Percentiles rank a stretch among this genome's conserved stretches.
phyloP scores from a whole-genome alignment of 257 asterid genomes.

The Paraleonurus japonicus region DNA sequence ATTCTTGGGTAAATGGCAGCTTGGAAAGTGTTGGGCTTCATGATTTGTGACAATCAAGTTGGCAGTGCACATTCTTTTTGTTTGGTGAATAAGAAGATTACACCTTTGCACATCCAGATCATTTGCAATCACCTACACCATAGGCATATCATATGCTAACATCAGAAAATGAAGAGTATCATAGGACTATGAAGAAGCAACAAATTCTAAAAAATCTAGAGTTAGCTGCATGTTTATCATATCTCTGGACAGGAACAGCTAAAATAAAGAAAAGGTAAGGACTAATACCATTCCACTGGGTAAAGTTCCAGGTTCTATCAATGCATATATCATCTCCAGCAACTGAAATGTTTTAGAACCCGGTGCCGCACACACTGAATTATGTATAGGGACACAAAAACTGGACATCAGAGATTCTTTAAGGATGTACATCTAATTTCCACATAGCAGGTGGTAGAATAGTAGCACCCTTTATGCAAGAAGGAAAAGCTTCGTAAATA shows the following conservation, averaged over 20 bases:
- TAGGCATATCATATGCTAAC: constrained; percentile 5
- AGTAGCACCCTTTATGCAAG: constrained; percentile 14
- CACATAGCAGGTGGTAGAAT: constrained; percentile 9
- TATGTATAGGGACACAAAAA: constrained; percentile 25
- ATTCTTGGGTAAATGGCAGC: constrained; percentile 66
- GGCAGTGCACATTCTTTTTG: constrained; percentile 98
- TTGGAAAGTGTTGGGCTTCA: constrained; percentile 98
- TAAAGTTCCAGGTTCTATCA: constrained; percentile 67
- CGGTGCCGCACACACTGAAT: constrained; percentile 99
- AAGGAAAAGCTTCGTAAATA: not conserved
- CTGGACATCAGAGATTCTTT: constrained; percentile 20
- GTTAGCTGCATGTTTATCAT: constrained; percentile 19
- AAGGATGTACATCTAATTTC: not conserved
- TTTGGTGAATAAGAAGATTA: constrained; percentile 98
- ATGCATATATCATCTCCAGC: constrained; percentile 91
- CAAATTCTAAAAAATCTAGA: constrained; percentile 19
- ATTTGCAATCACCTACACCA: constrained; percentile 81
- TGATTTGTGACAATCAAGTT: constrained; percentile 97
- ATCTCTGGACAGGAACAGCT: not conserved
- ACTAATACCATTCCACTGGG: constrained; percentile 84
- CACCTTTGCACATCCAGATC: constrained; percentile 96
- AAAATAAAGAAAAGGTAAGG: constrained; percentile 14
- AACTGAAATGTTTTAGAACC: constrained; percentile 97
- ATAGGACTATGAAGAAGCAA: constrained; percentile 1
- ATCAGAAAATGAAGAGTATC: constrained; percentile 18